A percentile compares a stretch with the other conserved stretches of the same genome.
phyloP scores from a whole-genome alignment of 768 basidiomycete genomes.

The Podaxis pistillaris region DNA sequence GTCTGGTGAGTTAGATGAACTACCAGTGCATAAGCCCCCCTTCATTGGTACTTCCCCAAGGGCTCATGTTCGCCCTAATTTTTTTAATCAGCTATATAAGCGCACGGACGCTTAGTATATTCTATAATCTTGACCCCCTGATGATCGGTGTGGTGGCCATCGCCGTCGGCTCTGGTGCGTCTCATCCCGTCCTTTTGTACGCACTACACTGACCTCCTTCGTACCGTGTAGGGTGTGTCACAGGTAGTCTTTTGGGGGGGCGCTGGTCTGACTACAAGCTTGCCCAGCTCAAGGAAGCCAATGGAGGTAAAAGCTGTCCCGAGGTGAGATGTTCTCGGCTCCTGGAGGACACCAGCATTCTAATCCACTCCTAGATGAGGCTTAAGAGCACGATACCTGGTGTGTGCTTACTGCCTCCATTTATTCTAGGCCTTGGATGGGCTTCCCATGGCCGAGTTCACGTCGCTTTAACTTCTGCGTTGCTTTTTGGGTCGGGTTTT shows the following conservation, averaged over 20 bases:
- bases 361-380: constrained; percentile 53
- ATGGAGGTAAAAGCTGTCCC: constrained; percentile 47
- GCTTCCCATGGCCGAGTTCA: constrained; percentile 59
- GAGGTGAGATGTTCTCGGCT: constrained; percentile 46
- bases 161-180: constrained; percentile 64
- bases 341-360: not conserved
- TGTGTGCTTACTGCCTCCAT: constrained; percentile 58
- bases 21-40: not conserved
- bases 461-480: constrained; percentile 65
- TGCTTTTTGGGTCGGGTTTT: constrained; percentile 73
- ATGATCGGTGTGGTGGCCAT: constrained; percentile 77
- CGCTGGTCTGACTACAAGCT: constrained; percentile 45
- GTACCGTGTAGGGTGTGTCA: constrained; percentile 30
- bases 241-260: constrained; percentile 43
- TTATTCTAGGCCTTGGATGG: constrained; percentile 75
- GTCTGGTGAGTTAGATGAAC: constrained; percentile 49
- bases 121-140: constrained; percentile 68
- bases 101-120: constrained; percentile 59
- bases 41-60: constrained; percentile 30
- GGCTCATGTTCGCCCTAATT: constrained; percentile 66
- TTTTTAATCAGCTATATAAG: constrained; percentile 76
- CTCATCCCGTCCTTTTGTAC: not conserved
- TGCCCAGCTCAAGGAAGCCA: constrained; percentile 33
- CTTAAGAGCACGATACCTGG: constrained; percentile 59
- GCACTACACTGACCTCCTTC: not conserved